phyloP scores from a whole-genome alignment of 2,329 filamentous ascomycete species.

The Botrytis squamosa region DNA sequence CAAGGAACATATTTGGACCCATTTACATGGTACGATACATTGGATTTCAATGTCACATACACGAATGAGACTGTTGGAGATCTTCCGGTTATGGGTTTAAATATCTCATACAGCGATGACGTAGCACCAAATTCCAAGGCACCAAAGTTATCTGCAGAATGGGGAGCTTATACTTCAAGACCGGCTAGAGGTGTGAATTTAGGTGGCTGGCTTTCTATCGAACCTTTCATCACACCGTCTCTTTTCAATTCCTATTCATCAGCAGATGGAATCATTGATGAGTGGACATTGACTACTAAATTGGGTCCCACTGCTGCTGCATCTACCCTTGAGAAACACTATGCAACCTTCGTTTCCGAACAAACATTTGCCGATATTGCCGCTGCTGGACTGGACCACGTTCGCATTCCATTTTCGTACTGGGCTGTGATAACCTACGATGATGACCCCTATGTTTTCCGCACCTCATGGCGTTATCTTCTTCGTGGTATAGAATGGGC shows the following conservation, averaged over 20 bases:
- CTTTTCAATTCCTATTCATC: conserved; percentile 67
- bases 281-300: conserved; percentile 74
- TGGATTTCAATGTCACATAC: conserved; percentile 91
- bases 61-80: conserved; percentile 81
- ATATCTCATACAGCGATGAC: conserved; percentile 82
- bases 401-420: conserved; percentile 94
- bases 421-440: conserved; percentile 89
- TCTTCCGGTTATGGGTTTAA: conserved; percentile 87
- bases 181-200: conserved; percentile 90
- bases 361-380: conserved; percentile 81
- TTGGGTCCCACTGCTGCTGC: conserved; percentile 66
- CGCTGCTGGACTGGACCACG: conserved; percentile 87
- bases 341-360: conserved; percentile 83
- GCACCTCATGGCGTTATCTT: conserved; percentile 90
- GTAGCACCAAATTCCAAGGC: conserved; percentile 75
- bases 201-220: conserved; percentile 89
- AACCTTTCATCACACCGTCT: conserved; percentile 94
- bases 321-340: conserved; percentile 80
- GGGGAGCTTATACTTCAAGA: conserved; percentile 71
- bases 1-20: conserved; percentile 81
- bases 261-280: conserved; percentile 69
- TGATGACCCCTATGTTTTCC: conserved; percentile 81
- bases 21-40: conserved; percentile 86
- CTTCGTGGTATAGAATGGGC: conserved; percentile 91
- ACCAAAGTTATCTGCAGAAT: conserved; percentile 70